phyloP scores from a whole-genome alignment of 2,329 filamentous ascomycete species.

The Epichloe sp. region DNA sequence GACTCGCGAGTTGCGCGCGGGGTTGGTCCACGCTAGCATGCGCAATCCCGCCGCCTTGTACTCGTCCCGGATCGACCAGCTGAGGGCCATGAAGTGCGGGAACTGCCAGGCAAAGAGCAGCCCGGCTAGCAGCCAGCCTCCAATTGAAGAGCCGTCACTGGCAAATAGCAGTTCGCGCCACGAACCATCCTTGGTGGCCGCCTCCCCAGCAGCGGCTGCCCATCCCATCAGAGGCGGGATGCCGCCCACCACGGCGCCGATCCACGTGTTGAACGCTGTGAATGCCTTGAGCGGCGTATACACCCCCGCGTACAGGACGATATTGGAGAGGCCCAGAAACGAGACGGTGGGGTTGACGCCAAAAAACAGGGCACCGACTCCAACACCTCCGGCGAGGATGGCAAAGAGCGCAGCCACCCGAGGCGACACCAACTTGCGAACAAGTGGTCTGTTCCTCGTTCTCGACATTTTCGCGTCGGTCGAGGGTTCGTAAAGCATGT shows the following conservation, averaged over 20 bases:
- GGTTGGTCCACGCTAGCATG: constrained; percentile 80
- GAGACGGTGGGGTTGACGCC: constrained; percentile 93
- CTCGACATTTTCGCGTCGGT: constrained; percentile 88
- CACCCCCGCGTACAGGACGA: constrained; percentile 75
- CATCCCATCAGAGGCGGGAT: constrained; percentile 97
- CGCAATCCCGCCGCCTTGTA: constrained; percentile 59
- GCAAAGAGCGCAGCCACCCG: constrained; percentile 69
- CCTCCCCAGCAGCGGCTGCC: constrained; percentile 86
- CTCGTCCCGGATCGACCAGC: constrained; percentile 78
- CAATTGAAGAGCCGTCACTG: constrained; percentile 45
- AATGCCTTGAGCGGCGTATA: constrained; percentile 91
- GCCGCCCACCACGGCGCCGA: constrained; percentile 81
- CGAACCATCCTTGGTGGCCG: constrained; percentile 59
- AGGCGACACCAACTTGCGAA: constrained; percentile 62
- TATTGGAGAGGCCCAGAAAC: constrained; percentile 72
- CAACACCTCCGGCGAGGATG: constrained; percentile 52
- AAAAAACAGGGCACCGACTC: constrained; percentile 65
- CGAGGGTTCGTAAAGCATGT: constrained; percentile 90
- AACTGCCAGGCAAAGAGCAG: constrained; percentile 95
- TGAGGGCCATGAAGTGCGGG: constrained; percentile 92
- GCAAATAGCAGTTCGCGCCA: constrained; percentile 69
- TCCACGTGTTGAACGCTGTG: constrained; percentile 83
- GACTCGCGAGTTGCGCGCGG: constrained; percentile 71
- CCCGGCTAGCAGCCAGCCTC: constrained; percentile 79
- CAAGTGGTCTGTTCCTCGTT: constrained; percentile 82